A percentile compares a stretch with the other conserved stretches of the same genome.
phyloP scores from a whole-genome alignment of 2,329 filamentous ascomycete species.

The Colletotrichum tanaceti region DNA sequence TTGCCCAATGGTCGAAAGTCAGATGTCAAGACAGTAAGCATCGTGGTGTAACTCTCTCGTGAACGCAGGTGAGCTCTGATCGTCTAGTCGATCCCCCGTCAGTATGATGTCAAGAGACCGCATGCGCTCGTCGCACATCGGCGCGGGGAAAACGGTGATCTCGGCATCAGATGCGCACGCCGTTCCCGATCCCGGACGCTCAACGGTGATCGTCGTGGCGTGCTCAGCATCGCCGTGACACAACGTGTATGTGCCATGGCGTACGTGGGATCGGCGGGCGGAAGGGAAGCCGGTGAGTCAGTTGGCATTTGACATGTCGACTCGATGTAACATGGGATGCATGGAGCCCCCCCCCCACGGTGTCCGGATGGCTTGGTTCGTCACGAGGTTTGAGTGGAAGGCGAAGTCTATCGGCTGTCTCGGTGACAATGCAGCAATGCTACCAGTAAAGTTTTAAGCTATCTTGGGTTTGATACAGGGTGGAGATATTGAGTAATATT shows the following conservation, averaged over 20 bases:
- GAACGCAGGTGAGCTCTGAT: no score
- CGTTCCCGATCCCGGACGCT: constrained; percentile 14
- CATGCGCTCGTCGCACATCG: no score
- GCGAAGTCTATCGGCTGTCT: neutral
- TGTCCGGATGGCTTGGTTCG: neutral
- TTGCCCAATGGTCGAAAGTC: neutral
- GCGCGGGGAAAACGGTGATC: constrained; percentile 6
- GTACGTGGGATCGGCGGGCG: neutral
- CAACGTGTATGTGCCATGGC: constrained; percentile 16
- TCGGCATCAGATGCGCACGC: constrained; percentile 4
- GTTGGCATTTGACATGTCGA: neutral
- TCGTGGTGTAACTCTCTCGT: neutral
- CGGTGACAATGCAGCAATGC: neutral
- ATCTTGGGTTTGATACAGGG: neutral
- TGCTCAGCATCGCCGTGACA: constrained; percentile 8
- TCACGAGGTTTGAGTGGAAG: neutral
- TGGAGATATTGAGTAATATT: no score
- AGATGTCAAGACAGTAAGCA: no score
- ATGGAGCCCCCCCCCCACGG: neutral
- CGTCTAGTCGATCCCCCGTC: neutral
- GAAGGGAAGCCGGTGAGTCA: constrained; percentile 2
- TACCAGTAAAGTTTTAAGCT: no score
- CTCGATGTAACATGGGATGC: neutral
- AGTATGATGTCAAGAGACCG: neutral
- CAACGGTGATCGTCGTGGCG: constrained; percentile 11